Percentiles rank a stretch among this genome's conserved stretches.
Conservation (phyloP, 148 eudicot genomes). For the Chenopodium formosanum region DNA sequence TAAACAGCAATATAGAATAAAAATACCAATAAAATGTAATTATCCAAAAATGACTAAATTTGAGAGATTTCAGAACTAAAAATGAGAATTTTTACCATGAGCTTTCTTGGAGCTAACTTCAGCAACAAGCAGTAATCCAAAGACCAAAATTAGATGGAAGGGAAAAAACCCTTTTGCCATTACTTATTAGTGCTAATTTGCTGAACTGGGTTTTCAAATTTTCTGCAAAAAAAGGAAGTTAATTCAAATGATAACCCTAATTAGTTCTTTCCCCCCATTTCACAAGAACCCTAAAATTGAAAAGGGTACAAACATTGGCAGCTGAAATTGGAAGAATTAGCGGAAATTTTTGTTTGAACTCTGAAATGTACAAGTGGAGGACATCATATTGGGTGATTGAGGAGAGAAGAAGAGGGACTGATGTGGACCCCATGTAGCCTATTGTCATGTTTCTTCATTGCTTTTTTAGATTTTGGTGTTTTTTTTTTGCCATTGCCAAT, state of each 20-base stretch:
- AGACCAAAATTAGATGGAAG: slow-evolving; percentile 13
- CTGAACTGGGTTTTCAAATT: slow-evolving; percentile 11
- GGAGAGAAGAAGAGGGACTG: not conserved
- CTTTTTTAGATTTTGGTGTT: not conserved
- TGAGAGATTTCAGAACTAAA: not conserved
- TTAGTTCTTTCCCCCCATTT: not conserved
- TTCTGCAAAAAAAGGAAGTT: not conserved
- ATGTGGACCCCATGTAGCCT: slow-evolving; percentile 20
- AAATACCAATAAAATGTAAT: not conserved
- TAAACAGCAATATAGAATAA: not conserved
- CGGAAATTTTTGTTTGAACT: not conserved
- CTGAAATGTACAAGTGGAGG: not conserved
- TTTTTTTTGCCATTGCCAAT: not conserved
- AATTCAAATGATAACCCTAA: not conserved
- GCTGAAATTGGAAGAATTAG: slow-evolving; percentile 11
- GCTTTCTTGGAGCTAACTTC: slow-evolving; percentile 27
- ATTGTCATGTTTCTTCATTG: not conserved
- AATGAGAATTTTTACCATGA: slow-evolving; percentile 22
- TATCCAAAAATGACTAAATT: not conserved
- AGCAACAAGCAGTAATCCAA: slow-evolving; percentile 2
- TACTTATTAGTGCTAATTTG: slow-evolving; percentile 5
- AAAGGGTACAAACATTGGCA: slow-evolving; percentile 2
- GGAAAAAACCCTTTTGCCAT: slow-evolving; percentile 8
- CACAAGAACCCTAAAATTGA: not conserved
- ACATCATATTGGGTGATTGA: slow-evolving; percentile 6